These are phyloP conservation scores for Dictyostelium citrinum DNA, from an alignment of 78 protist species.

Conservation along the genomic window DNA sequence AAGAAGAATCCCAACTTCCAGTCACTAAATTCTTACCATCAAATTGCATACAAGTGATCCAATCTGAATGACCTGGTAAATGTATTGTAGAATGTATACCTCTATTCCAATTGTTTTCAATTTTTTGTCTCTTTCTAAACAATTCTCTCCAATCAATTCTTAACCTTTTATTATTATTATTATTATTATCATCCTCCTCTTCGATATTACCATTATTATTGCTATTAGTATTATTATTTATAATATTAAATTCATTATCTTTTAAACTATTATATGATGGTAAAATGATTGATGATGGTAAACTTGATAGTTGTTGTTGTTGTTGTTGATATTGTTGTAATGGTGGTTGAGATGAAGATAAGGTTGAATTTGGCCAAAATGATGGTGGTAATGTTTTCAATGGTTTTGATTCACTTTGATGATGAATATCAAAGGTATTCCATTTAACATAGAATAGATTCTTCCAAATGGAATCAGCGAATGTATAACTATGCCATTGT, in stretches of 20 bases:
- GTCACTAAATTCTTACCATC: constrained; percentile 48
- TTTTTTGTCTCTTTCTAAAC: constrained; percentile 19
- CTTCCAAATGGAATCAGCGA: constrained; percentile 46
- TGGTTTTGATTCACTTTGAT: constrained; percentile 30
- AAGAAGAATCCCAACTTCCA: constrained; percentile 35
- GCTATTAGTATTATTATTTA: too few species aligned
- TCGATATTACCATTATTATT: neutral
- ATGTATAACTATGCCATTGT: constrained; percentile 33
- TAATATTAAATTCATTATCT: neutral
- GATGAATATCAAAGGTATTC: constrained; percentile 24
- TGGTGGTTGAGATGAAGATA: neutral
- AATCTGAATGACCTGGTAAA: constrained; percentile 37
- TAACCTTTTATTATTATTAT: constrained; percentile 11
- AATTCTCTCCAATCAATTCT: constrained; percentile 61
- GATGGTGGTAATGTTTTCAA: neutral
- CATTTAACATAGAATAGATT: constrained; percentile 16
- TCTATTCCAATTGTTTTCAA: constrained; percentile 37
- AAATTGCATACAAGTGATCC: constrained; percentile 55
- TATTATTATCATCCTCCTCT: neutral
- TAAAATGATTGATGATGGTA: constrained; percentile 6
- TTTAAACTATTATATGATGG: neutral
- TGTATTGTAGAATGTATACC: neutral
- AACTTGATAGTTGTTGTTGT: neutral
- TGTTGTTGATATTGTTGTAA: neutral
- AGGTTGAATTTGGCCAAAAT: neutral